Base-by-base conservation (phyloP, 192 early-diverging fungal genomes). In the Podila epigama region DNA sequence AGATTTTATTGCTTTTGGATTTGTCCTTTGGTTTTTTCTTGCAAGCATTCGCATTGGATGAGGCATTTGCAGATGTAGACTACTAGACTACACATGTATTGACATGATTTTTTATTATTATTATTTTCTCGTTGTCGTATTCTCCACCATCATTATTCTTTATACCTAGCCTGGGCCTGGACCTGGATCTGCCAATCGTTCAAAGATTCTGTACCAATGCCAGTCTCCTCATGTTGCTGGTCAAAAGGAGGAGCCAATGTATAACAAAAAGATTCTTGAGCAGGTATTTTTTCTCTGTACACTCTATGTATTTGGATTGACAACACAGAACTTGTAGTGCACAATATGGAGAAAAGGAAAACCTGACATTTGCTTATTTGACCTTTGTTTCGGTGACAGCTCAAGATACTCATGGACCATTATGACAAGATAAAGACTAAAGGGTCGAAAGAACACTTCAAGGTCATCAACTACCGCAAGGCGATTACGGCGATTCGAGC, bases 391-490 rank as follows among this genome's bases (percentile, higher is more conserved):
- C 25, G 12, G 18, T 31, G 3, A 29, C 35, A 77, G 73, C 66
- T 77, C 2, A 77, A 68, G 27, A 58, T 59, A 25, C 20, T 77
- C 2, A 68, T 77, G 73, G 61, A 68, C 27, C 39, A 77, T 34
- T 77, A 77, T 25, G 73, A 77, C 13, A 63, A 37, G 15, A 63
- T 13, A 35, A 60, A 77, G 53, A 63, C 61, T 1, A 68, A 63
- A 15, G 73, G 58, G 3, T 66, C 63, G 8, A 77, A 77, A 4
- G 63, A 77, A 28, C 60, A 68, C 28, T 77, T 64, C 61, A 77
- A 77, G 34, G 73, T 68, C 22, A 77, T 77, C 50, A 77, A 77
- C 28, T 77, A 77, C 25, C 73, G 73, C 36, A 77, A 77, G 22
- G 73, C 73, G 22, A 77, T 77, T 32, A 77, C 73, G 4, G 73